Conservation (phyloP, 2,329 filamentous ascomycete species). For the Falciphora oryzae region DNA sequence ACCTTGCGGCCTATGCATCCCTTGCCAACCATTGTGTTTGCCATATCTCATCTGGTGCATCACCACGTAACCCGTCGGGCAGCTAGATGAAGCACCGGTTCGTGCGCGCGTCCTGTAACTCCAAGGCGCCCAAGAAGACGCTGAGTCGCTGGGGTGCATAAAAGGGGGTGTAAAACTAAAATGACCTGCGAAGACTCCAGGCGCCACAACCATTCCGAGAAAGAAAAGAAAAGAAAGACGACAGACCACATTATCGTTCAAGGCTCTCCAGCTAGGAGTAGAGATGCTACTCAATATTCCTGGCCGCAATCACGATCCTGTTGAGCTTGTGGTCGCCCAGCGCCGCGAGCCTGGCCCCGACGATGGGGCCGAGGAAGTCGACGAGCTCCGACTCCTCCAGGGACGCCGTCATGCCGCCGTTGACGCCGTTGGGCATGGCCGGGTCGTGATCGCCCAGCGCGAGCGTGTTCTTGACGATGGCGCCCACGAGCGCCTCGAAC, state of each 20-base stretch:
- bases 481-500: conserved; percentile 50
- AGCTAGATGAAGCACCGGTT: neutral
- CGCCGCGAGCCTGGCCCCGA: conserved; percentile 42
- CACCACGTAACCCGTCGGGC: neutral
- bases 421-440: conserved; percentile 32
- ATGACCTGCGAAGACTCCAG: neutral
- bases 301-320: conserved; percentile 48
- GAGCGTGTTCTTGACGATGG: conserved; percentile 47
- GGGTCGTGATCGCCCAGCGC: conserved; percentile 32
- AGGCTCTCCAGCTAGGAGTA: neutral
- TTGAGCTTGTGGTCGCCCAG: conserved; percentile 43
- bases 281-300: conserved; percentile 38
- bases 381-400: conserved; percentile 39
- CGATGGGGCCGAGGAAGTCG: conserved; percentile 49
- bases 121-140: neutral
- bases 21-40: neutral
- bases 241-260: neutral
- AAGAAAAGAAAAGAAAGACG: neutral
- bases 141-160: neutral
- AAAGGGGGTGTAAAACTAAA: neutral
- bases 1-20: neutral
- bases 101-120: neutral
- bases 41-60: neutral
- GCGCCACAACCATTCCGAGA: neutral
- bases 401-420: conserved; percentile 30